Conservation (phyloP, 306 rosid genomes). For the Castanospermum australe region DNA sequence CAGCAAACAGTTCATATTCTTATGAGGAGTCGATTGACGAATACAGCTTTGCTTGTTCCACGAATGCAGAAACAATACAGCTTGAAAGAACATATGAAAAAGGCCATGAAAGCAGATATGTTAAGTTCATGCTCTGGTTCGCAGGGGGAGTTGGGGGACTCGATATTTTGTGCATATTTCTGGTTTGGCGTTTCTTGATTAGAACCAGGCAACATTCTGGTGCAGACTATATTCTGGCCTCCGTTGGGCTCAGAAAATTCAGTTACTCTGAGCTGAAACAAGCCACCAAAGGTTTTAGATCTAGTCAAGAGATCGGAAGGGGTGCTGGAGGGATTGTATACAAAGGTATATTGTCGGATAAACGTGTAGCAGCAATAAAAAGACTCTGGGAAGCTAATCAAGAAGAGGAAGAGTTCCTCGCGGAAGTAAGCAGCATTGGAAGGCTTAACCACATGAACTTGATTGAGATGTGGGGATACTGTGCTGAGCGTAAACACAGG, state of each 20-base stretch:
- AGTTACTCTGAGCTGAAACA: constrained; percentile 50
- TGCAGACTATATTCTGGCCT: constrained; percentile 33
- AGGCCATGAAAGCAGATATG: background rate
- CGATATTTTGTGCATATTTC: constrained; percentile 37
- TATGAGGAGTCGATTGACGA: background rate
- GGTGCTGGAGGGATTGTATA: constrained; percentile 57
- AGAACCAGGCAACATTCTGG: background rate
- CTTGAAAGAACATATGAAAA: constrained; percentile 19
- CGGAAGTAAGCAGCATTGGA: constrained; percentile 59
- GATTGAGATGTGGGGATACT: constrained; percentile 65
- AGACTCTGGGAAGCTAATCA: constrained; percentile 37
- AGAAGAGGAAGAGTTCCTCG: constrained; percentile 62
- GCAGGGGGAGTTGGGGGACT: constrained; percentile 51
- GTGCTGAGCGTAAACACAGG: constrained; percentile 57
- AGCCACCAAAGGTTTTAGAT: constrained; percentile 49
- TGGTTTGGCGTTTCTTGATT: constrained; percentile 30
- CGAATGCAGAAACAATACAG: background rate
- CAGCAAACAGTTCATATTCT: constrained; percentile 11
- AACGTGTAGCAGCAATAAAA: constrained; percentile 52
- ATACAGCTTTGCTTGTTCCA: constrained; percentile 18
- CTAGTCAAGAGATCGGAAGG: constrained; percentile 57
- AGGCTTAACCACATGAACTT: constrained; percentile 62
- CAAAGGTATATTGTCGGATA: constrained; percentile 45
- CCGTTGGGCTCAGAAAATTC: constrained; percentile 46
- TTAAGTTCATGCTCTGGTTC: constrained; percentile 40